Conservation (phyloP, 176 grass and related monocot genomes). For the Phoenix dactylifera region DNA sequence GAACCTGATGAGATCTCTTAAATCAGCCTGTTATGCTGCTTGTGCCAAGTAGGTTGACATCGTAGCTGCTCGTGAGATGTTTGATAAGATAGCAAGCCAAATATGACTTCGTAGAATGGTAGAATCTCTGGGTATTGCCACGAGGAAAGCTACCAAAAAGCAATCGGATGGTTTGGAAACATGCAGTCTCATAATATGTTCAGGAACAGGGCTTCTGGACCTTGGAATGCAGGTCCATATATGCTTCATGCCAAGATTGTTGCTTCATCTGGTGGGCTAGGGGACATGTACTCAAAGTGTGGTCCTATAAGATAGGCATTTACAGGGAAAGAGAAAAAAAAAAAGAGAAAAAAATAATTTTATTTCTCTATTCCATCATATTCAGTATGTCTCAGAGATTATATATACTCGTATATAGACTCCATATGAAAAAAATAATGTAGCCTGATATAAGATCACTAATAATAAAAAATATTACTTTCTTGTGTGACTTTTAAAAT, state of each 20-base stretch:
- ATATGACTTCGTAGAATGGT: conserved; percentile 62
- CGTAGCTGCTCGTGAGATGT: conserved; percentile 46
- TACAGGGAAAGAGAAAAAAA: too few relatives aligned
- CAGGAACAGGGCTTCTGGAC: conserved; percentile 37
- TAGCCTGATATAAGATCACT: too few relatives aligned
- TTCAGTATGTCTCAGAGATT: too few relatives aligned
- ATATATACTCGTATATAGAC: too few relatives aligned
- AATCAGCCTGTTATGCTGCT: conserved; percentile 51
- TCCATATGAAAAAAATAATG: too few relatives aligned
- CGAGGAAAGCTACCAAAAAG: conserved; percentile 39
- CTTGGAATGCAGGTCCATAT: conserved; percentile 62
- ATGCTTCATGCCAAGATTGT: conserved; percentile 54
- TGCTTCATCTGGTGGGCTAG: conserved; percentile 48
- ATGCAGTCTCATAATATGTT: conserved; percentile 72
- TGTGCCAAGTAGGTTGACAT: conserved; percentile 45
- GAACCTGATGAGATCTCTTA: conserved; percentile 69
- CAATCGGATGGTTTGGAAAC: conserved; percentile 46
- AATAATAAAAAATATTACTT: too few relatives aligned
- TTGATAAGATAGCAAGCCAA: conserved; percentile 56
- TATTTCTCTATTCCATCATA: too few relatives aligned
- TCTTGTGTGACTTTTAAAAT: too few relatives aligned
- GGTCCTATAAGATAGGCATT: conserved; percentile 31
- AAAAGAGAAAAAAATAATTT: too few relatives aligned
- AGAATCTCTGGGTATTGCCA: conserved; percentile 66
- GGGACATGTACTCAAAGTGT: conserved; percentile 84